Evolutionary conservation across 106 monocot species (phyloP).

Genomic region (Narthecium ossifragum): DNA sequence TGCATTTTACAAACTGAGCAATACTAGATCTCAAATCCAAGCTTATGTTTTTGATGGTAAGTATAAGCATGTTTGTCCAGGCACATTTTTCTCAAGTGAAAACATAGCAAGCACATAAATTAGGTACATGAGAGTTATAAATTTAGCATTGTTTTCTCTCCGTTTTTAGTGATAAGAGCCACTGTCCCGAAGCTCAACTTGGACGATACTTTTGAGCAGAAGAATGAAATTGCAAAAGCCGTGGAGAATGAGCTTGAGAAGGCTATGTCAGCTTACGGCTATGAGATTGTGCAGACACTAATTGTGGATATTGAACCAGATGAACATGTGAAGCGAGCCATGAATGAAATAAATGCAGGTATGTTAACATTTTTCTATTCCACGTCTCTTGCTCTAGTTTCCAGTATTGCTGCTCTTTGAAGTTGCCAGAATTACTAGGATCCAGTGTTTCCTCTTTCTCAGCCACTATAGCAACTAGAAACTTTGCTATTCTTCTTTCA

Average conservation of each 20-base stretch:
- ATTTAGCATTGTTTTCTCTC: not conserved
- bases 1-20: constrained; percentile 35
- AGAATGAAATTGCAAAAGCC: constrained; percentile 42
- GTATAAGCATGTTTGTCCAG: not conserved
- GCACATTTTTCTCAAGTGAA: not conserved
- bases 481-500: too few species aligned
- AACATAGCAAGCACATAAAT: not conserved
- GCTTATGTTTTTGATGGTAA: constrained; percentile 42
- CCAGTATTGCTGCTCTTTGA: too few species aligned
- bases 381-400: too few species aligned
- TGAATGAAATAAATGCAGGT: constrained; percentile 53
- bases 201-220: constrained; percentile 20
- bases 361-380: too few species aligned
- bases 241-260: constrained; percentile 42
- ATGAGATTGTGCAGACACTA: constrained; percentile 42
- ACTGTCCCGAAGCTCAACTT: constrained; percentile 23
- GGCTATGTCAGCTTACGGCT: constrained; percentile 49
- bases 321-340: constrained; percentile 33
- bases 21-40: constrained; percentile 31
- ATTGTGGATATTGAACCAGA: constrained; percentile 47
- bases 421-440: too few species aligned
- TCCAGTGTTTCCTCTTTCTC: too few species aligned
- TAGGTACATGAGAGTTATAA: not conserved
- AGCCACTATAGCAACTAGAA: too few species aligned
- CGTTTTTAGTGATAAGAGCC: constrained; percentile 14